Evolutionary conservation across 306 rosid species (phyloP), one percentile per base, ranked within the genome.

Genomic region (Benincasa hispida): DNA sequence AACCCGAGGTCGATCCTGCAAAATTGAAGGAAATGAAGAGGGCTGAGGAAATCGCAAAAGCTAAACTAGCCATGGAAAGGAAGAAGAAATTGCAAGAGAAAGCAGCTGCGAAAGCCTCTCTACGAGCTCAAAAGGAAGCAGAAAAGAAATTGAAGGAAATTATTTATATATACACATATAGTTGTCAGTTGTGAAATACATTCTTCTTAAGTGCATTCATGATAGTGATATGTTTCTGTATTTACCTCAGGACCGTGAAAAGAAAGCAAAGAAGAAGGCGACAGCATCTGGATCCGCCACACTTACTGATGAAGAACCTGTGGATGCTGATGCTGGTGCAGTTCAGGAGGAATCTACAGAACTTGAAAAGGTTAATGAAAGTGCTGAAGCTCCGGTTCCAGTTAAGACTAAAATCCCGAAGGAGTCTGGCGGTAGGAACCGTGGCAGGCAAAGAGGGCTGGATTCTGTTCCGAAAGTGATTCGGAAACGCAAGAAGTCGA

Each of bases 71-170:
- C 58, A 76, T 88, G 86, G 99, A 92, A 75, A 89, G 98, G 86
- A 95, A 95, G 88, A 89, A 78, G 82, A 95, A 95, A 80, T 56
- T 89, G 80, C 87, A 88, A 0, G 96, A 90, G 87, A 95, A 92
- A 83, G 92, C 89, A 62, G 93, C 92, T 18, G 95, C 91, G 56
- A 95, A 89, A 85, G 96, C 93, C 30, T 88, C 95, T 25, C 45
- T 85, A 58, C 86, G 85, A 79, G 91, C 89, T 78, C 87, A 92
- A 60, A 95, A 95, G 89, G 98, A 90, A 81, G 92, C 95, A 74
- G 99, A 92, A 81, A 92, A 90, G 96, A 95, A 92, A 88, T 86
- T 82, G 17, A 90, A 92, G 94, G 99, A 81, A 65, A 86, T 76
- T 57, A 24, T 77, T 72, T 35, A 68, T 74, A 27, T 50, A 28